Evolutionary conservation across 192 early-diverging fungal genomes (phyloP).

Genomic region (Pilaira anomala): DNA sequence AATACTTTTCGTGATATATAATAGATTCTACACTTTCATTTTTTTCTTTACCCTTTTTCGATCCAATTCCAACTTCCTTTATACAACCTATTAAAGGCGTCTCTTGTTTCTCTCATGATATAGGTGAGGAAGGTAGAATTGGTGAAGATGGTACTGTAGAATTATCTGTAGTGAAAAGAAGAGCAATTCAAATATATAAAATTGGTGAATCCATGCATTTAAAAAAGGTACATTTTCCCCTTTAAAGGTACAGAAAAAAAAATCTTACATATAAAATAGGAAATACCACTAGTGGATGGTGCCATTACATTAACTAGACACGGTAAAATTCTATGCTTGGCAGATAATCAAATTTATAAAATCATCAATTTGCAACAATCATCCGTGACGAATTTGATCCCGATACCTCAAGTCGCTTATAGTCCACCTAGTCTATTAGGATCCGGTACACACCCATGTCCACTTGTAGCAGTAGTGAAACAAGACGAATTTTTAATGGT

Average conservation of each 20-base stretch:
- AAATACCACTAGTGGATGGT: slow-evolving; percentile 62
- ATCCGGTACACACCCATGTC: slow-evolving; percentile 36
- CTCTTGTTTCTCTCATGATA: slow-evolving; percentile 55
- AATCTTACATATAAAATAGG: too few relatives aligned
- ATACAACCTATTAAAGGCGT: slow-evolving; percentile 55
- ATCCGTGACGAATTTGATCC: slow-evolving; percentile 22
- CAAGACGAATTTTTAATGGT: slow-evolving; percentile 73
- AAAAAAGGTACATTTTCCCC: slow-evolving; percentile 39
- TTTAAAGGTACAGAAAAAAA: not conserved
- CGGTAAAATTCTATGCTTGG: slow-evolving; percentile 57
- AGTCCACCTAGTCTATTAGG: slow-evolving; percentile 5
- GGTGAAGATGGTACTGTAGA: slow-evolving; percentile 50
- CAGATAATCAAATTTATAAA: slow-evolving; percentile 70
- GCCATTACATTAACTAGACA: slow-evolving; percentile 54
- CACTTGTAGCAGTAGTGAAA: slow-evolving; percentile 59
- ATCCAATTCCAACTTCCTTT: slow-evolving; percentile 32
- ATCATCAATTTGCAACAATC: slow-evolving; percentile 47
- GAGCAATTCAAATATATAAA: slow-evolving; percentile 45
- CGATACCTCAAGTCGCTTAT: slow-evolving; percentile 27
- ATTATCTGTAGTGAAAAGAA: slow-evolving; percentile 48
- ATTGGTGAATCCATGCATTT: slow-evolving; percentile 38
- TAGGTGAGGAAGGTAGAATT: slow-evolving; percentile 41
- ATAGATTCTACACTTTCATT: slow-evolving; percentile 67
- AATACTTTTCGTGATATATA: not conserved
- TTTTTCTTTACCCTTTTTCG: slow-evolving; percentile 55